Percentiles rank a stretch among this genome's conserved stretches.
Evolutionary conservation across 805 yeast species (phyloP).

Genomic region (Blastobotrys peoriensis): DNA sequence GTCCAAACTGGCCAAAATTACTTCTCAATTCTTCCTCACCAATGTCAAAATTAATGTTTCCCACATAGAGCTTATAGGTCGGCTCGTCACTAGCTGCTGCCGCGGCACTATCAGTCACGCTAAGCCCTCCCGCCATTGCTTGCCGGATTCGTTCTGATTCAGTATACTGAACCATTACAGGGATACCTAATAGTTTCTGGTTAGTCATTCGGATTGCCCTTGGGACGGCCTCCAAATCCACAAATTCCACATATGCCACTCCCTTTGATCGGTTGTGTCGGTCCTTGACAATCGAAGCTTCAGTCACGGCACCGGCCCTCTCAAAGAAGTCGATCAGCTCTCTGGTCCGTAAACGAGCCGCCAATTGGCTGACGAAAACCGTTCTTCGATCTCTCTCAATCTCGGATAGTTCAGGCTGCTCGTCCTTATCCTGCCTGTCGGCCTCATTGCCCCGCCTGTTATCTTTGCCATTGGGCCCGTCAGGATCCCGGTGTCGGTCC

Average conservation of each 20-base stretch:
- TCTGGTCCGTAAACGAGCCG: constrained; percentile 27
- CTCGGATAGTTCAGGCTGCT: neutral
- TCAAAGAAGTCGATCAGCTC: constrained; percentile 31
- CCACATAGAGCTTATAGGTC: constrained; percentile 26
- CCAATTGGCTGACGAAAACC: constrained; percentile 32
- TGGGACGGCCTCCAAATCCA: constrained; percentile 24
- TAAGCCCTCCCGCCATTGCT: constrained; percentile 23
- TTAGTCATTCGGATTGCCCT: constrained; percentile 31
- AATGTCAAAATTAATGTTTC: constrained; percentile 29
- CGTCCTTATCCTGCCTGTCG: neutral
- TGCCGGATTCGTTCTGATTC: constrained; percentile 30
- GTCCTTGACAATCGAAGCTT: constrained; percentile 32
- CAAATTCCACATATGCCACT: constrained; percentile 32
- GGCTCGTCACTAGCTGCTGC: constrained; percentile 1
- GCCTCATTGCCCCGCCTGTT: neutral
- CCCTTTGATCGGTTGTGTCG: constrained; percentile 29
- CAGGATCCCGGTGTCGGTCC: neutral
- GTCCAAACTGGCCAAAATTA: constrained; percentile 64
- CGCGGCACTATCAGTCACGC: constrained; percentile 8
- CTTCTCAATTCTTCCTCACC: constrained; percentile 67
- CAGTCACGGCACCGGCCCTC: constrained; percentile 28
- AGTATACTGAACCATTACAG: constrained; percentile 29
- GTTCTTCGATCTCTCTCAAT: constrained; percentile 29
- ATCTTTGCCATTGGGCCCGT: neutral
- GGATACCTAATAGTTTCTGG: constrained; percentile 29